These are phyloP conservation scores for Lizanozyma gosingica DNA, from an alignment of 1,139 yeast species.

Conservation along the genomic window DNA sequence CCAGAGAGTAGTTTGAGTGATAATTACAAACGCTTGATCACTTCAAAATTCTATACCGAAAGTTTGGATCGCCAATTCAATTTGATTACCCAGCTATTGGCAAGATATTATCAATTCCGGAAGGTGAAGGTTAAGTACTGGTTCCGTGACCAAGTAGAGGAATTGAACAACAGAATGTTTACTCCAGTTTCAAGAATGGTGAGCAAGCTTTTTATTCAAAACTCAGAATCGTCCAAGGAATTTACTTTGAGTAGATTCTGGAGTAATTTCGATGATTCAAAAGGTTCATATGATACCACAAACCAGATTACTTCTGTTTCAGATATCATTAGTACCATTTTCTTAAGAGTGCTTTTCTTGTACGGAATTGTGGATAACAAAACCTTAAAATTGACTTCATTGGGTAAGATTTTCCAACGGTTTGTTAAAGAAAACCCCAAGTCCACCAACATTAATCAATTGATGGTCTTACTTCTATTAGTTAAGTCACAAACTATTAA, in stretches of 20 bases:
- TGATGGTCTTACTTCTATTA: constrained; percentile 40
- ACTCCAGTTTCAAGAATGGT: constrained; percentile 35
- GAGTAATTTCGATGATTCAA: constrained; percentile 3
- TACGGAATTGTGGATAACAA: constrained; percentile 45
- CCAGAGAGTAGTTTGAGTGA: constrained; percentile 55
- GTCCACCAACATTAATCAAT: constrained; percentile 17
- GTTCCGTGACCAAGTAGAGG: constrained; percentile 42
- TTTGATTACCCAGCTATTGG: constrained; percentile 61
- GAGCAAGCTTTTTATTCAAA: constrained; percentile 9
- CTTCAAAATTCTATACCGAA: constrained; percentile 34
- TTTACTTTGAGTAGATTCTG: constrained; percentile 9
- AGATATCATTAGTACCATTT: constrained; percentile 53
- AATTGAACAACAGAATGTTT: constrained; percentile 43
- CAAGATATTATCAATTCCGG: constrained; percentile 80
- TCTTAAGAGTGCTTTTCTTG: constrained; percentile 50
- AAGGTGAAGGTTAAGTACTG: constrained; percentile 51
- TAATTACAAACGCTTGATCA: constrained; percentile 50
- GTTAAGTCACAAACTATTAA: constrained; percentile 21
- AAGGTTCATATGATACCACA: constrained; percentile 10
- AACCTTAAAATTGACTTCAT: constrained; percentile 34
- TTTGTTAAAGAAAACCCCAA: constrained; percentile 15
- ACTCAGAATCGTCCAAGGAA: constrained; percentile 7
- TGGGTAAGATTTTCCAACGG: constrained; percentile 49
- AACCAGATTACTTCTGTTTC: constrained; percentile 28
- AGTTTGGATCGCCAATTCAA: constrained; percentile 55